Percentiles rank a stretch among this genome's conserved stretches.
Evolutionary conservation across 1,284 basidiomycete species (phyloP).

Genomic region (Hypsizygus ulmarius): DNA sequence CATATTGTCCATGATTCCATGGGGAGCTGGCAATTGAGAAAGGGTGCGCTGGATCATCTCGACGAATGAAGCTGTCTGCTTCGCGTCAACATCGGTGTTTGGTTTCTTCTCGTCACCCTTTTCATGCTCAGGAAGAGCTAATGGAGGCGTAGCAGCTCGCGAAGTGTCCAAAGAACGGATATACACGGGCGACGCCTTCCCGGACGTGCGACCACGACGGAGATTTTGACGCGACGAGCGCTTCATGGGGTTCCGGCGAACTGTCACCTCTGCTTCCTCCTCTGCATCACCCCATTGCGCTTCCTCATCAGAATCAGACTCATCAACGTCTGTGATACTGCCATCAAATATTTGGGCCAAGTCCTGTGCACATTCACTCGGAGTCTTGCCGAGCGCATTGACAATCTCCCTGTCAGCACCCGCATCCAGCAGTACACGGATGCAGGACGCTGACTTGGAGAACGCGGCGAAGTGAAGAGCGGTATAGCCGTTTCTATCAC

Average conservation of each 20-base stretch:
- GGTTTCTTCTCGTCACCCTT: slow-evolving; percentile 24
- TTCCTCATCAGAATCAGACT: slow-evolving; percentile 52
- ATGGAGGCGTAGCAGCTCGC: slow-evolving; percentile 29
- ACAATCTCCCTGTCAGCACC: slow-evolving; percentile 81
- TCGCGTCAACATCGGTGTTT: slow-evolving; percentile 48
- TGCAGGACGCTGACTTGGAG: slow-evolving; percentile 63
- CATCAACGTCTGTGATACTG: slow-evolving; percentile 35
- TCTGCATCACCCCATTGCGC: slow-evolving; percentile 68
- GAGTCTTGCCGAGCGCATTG: slow-evolving; percentile 74
- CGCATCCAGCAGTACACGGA: slow-evolving; percentile 66
- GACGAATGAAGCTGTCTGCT: slow-evolving; percentile 67
- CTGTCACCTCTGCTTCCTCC: slow-evolving; percentile 53
- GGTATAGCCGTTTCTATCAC: slow-evolving; percentile 90
- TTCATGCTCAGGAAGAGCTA: slow-evolving; percentile 22
- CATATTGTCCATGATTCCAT: slow-evolving; percentile 48
- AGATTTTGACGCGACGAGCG: slow-evolving; percentile 29
- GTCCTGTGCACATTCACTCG: slow-evolving; percentile 66
- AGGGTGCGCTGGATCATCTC: slow-evolving; percentile 74
- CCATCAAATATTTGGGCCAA: slow-evolving; percentile 41
- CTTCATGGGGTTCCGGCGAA: slow-evolving; percentile 28
- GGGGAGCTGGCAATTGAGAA: slow-evolving; percentile 63
- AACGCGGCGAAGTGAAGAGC: slow-evolving; percentile 87
- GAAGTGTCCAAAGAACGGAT: slow-evolving; percentile 28
- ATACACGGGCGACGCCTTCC: slow-evolving; percentile 24
- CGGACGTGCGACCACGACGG: slow-evolving; percentile 26